A percentile compares a stretch with the other conserved stretches of the same genome.
Evolutionary conservation across 768 basidiomycete genomes (phyloP).

Genomic region (Lentinus tigrinus): DNA sequence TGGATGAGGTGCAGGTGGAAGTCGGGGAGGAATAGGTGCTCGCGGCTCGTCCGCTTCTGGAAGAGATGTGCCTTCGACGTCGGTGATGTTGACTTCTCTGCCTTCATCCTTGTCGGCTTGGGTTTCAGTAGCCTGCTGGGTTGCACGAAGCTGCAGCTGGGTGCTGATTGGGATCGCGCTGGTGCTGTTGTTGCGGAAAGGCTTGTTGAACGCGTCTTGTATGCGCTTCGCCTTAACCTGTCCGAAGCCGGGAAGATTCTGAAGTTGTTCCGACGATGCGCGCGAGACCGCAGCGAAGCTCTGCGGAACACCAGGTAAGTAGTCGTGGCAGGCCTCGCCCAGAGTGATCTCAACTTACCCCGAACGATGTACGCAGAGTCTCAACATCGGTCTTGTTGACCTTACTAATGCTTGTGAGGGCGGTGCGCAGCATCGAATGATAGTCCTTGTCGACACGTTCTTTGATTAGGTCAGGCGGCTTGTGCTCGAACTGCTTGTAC

Average conservation of each 20-base stretch:
- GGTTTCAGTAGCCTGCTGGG: background rate
- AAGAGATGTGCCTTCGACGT: background rate
- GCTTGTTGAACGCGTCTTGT: slow-evolving; percentile 87
- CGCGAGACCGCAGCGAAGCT: slow-evolving; percentile 82
- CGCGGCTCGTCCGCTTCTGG: background rate
- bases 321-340: background rate
- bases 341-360: slow-evolving; percentile 53
- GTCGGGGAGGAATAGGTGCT: slow-evolving; percentile 1
- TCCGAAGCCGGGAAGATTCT: slow-evolving; percentile 88
- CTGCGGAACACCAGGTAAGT: slow-evolving; percentile 39
- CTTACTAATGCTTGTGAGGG: slow-evolving; percentile 85
- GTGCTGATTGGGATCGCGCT: slow-evolving; percentile 36
- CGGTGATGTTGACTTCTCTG: background rate
- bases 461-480: slow-evolving; percentile 90
- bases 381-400: slow-evolving; percentile 98
- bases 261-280: slow-evolving; percentile 71
- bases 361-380: slow-evolving; percentile 88
- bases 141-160: slow-evolving; percentile 8
- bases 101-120: slow-evolving; percentile 9
- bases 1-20: slow-evolving; percentile 2
- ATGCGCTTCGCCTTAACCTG: slow-evolving; percentile 91
- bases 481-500: slow-evolving; percentile 93
- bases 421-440: slow-evolving; percentile 71
- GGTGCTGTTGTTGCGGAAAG: slow-evolving; percentile 72
- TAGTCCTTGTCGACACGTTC: slow-evolving; percentile 93